Percentiles rank a stretch among this genome's conserved stretches.
phyloP scores from a whole-genome alignment of 2,329 filamentous ascomycete species.

The Trichoderma citrinoviride region DNA sequence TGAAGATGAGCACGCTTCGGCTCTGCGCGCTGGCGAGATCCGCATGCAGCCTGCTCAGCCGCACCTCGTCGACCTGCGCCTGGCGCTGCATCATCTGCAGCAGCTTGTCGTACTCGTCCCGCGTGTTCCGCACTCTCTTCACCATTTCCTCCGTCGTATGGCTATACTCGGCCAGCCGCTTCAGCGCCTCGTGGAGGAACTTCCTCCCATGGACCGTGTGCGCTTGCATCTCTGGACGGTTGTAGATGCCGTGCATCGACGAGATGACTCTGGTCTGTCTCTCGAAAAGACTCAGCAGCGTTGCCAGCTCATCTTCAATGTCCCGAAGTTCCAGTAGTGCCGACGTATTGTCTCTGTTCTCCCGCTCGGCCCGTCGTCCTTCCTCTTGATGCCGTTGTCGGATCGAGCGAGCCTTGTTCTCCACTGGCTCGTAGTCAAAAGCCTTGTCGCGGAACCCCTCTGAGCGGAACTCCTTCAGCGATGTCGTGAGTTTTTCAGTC shows the following conservation, averaged over 20 bases:
- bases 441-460: conserved; percentile 52
- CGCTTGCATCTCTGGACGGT: conserved; percentile 40
- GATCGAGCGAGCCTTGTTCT: conserved; percentile 42
- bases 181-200: conserved; percentile 54
- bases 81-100: conserved; percentile 66
- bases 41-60: conserved; percentile 60
- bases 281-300: conserved; percentile 56
- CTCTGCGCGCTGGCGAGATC: conserved; percentile 62
- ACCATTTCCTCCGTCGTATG: conserved; percentile 57
- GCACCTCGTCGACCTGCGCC: conserved; percentile 64
- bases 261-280: conserved; percentile 52
- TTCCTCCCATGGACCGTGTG: conserved; percentile 46
- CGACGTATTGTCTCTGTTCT: conserved; percentile 62
- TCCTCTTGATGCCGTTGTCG: conserved; percentile 41
- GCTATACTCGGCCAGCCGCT: conserved; percentile 53
- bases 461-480: conserved; percentile 60
- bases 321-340: conserved; percentile 61
- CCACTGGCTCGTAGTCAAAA: conserved; percentile 39
- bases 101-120: conserved; percentile 63
- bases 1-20: conserved; percentile 64
- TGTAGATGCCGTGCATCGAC: conserved; percentile 46
- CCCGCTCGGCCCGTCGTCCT: conserved; percentile 48
- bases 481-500: conserved; percentile 61
- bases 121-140: conserved; percentile 53
- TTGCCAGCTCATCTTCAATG: conserved; percentile 61